Conservation (phyloP, 2,329 filamentous ascomycete genomes). For the Elsinoe perseae region DNA sequence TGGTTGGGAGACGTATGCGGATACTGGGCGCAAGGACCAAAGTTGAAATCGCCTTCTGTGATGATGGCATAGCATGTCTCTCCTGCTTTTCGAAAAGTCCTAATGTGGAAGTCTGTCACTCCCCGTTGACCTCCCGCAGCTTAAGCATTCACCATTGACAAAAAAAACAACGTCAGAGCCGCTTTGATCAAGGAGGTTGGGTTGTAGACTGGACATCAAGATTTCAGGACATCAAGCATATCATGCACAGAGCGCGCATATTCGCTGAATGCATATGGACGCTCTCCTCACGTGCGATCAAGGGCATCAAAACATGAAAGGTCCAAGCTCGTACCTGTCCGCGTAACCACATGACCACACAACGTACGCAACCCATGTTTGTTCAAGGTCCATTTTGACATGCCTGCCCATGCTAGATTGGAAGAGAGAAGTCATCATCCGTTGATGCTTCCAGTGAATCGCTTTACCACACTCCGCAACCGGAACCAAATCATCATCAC, state of each 20-base stretch:
- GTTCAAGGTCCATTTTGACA: slow-evolving; percentile 14
- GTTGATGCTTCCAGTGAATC: slow-evolving; percentile 15
- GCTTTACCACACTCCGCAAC: slow-evolving; percentile 18
- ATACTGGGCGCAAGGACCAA: background rate
- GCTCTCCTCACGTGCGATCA: background rate
- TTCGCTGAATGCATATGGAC: background rate
- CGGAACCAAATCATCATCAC: slow-evolving; percentile 27
- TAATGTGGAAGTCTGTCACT: slow-evolving; percentile 3
- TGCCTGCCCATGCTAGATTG: slow-evolving; percentile 16
- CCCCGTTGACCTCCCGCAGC: background rate
- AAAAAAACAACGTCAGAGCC: slow-evolving; percentile 5
- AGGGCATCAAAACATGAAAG: background rate
- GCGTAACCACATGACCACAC: background rate
- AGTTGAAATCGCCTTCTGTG: background rate
- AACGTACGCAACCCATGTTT: background rate
- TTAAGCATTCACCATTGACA: slow-evolving; percentile 1
- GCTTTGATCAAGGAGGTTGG: background rate
- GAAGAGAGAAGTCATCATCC: slow-evolving; percentile 14
- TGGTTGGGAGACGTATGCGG: background rate
- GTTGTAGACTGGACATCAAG: background rate
- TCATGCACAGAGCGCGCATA: background rate
- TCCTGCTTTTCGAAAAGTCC: background rate
- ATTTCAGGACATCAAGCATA: background rate
- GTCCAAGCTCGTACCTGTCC: background rate
- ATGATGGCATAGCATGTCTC: slow-evolving; percentile 9